phyloP scores from a whole-genome alignment of 257 asterid genomes.

The Salvia hispanica region DNA sequence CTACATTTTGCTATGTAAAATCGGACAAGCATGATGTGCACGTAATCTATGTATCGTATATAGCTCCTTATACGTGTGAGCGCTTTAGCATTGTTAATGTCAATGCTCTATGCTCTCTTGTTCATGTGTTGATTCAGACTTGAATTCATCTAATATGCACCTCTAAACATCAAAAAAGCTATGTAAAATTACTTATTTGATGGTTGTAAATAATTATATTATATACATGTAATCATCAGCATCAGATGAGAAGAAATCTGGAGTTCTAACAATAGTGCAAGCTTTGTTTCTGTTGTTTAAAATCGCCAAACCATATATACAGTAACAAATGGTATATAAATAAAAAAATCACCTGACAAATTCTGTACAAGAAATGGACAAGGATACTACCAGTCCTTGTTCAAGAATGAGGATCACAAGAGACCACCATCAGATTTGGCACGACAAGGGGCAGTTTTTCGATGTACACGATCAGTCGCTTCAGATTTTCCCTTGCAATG shows the following conservation, averaged over 20 bases:
- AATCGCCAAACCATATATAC: conserved; percentile 36
- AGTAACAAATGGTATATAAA: conserved; percentile 33
- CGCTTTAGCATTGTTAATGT: conserved; percentile 28
- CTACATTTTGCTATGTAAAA: conserved; percentile 37
- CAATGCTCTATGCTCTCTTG: conserved; percentile 17
- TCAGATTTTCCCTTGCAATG: conserved; percentile 59
- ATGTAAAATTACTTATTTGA: background rate
- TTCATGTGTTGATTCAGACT: background rate
- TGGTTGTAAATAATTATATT: background rate
- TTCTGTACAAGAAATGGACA: conserved; percentile 26
- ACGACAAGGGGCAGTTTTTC: conserved; percentile 61
- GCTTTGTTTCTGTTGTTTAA: background rate
- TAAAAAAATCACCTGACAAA: conserved; percentile 29
- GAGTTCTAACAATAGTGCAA: background rate
- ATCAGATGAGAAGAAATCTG: background rate
- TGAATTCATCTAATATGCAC: too few relatives aligned
- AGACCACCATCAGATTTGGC: conserved; percentile 51
- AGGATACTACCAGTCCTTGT: conserved; percentile 25
- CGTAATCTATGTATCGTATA: conserved; percentile 38
- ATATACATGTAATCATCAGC: background rate
- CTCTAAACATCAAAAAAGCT: too few relatives aligned
- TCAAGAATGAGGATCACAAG: conserved; percentile 52
- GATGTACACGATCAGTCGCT: conserved; percentile 60
- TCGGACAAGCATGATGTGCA: conserved; percentile 24
- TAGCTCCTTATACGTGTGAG: conserved; percentile 35